phyloP scores from a whole-genome alignment of 208 protist genomes.

The Leishmania tarentolae region DNA sequence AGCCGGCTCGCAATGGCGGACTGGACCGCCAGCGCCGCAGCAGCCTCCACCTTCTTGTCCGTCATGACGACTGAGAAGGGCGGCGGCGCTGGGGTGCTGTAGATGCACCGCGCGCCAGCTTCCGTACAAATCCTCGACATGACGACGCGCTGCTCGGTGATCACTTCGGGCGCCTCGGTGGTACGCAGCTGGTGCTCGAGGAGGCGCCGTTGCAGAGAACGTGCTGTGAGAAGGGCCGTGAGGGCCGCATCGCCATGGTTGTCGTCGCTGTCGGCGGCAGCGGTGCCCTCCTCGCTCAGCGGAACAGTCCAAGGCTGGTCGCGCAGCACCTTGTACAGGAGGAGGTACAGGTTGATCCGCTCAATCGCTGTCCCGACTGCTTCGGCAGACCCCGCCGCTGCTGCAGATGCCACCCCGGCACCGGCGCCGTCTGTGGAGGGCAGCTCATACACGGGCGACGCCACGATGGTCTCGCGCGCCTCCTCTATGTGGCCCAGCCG shows the following conservation, averaged over 20 bases:
- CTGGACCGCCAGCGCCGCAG: conserved; percentile 20
- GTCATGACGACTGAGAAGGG: conserved; percentile 15
- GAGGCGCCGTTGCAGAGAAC: conserved; percentile 70
- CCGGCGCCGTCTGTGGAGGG: conserved; percentile 1
- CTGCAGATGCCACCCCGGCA: background rate
- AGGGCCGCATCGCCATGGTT: conserved; percentile 37
- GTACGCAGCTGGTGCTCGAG: conserved; percentile 69
- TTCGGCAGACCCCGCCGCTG: conserved; percentile 22
- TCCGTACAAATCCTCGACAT: conserved; percentile 80
- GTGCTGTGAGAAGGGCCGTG: conserved; percentile 70
- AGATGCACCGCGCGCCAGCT: conserved; percentile 59
- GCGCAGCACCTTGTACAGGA: conserved; percentile 89
- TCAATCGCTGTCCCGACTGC: conserved; percentile 54
- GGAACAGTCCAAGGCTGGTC: conserved; percentile 30
- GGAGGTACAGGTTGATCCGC: conserved; percentile 81
- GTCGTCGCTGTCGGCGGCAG: background rate
- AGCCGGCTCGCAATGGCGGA: conserved; percentile 23
- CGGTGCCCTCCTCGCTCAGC: background rate
- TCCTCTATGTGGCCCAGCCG: conserved; percentile 70
- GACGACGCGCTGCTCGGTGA: conserved; percentile 77
- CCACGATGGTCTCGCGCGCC: conserved; percentile 61
- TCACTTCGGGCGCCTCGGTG: conserved; percentile 77
- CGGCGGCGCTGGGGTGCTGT: conserved; percentile 21
- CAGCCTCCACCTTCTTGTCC: conserved; percentile 33
- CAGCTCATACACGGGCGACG: conserved; percentile 48